These are phyloP conservation scores for Gracilaria vermiculophylla DNA, from an alignment of 23 red algal species.

Conservation along the genomic window DNA sequence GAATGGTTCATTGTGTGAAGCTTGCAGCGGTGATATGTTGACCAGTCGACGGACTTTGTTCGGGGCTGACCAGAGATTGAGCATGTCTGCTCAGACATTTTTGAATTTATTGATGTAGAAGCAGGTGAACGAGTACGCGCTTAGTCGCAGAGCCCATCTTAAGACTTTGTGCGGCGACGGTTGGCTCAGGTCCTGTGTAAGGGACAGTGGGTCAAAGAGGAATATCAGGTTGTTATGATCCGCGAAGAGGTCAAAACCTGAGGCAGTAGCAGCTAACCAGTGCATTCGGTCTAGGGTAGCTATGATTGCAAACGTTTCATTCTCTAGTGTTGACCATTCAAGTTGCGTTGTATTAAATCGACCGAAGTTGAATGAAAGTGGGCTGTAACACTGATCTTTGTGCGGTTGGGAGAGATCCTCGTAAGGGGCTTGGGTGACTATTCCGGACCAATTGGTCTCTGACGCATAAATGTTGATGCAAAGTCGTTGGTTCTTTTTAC, in stretches of 20 bases:
- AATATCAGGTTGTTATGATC: neutral
- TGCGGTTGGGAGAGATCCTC: neutral
- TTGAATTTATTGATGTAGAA: neutral
- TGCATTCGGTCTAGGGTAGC: neutral
- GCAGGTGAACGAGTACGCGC: neutral
- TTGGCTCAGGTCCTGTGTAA: neutral
- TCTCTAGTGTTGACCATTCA: neutral
- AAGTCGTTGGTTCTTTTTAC: neutral
- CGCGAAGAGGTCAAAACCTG: too few species aligned
- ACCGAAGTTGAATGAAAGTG: slow-evolving; percentile 8
- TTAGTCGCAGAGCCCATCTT: neutral
- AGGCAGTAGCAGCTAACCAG: neutral
- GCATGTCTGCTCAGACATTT: neutral
- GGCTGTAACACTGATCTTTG: neutral
- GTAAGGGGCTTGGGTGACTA: slow-evolving; percentile 8
- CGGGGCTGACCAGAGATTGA: too few species aligned
- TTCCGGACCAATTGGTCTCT: slow-evolving; percentile 7
- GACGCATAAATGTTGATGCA: neutral
- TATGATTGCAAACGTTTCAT: neutral
- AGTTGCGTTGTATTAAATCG: too few species aligned
- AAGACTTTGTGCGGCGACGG: neutral
- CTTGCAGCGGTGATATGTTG: neutral
- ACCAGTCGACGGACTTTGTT: neutral
- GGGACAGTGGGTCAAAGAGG: neutral
- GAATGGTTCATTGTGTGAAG: neutral